Evolutionary conservation across 2,329 filamentous ascomycete genomes (phyloP), one percentile per base, ranked within the genome.

Genomic region (Emydomyces testavorans): DNA sequence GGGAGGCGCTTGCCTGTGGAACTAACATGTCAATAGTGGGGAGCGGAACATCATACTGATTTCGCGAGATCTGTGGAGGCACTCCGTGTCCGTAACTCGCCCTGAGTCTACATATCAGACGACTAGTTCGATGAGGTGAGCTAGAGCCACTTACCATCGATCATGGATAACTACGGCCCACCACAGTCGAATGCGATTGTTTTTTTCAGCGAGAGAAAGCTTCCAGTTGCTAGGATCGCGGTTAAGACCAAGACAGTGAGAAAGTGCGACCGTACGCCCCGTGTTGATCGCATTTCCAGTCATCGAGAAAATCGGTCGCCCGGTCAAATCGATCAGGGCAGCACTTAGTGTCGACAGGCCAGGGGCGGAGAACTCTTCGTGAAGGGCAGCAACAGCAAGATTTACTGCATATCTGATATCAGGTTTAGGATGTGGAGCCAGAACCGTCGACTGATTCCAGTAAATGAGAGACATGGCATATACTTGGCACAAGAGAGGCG

Each of bases 331-430:
- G 7, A 82, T 66, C 6, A 80, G 59, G 4, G 76, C 71, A 1
- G 77, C 73, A 18, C 73, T 69, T 20, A 82, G 70, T 0, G 76
- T 77, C 1, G 77, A 76, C 36, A 80, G 64, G 1, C 77, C 75
- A 0, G 77, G 78, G 0, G 74, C 74, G 1, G 76, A 69, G 42
- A 77, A 72, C 5, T 80, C 71, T 50, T 81, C 77, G 52, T 79
- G 77, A 2, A 79, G 65, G 1, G 77, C 76, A 45, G 76, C 75
- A 16, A 73, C 76, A 5, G 77, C 77, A 50, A 79, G 69, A 50
- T 81, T 81, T 70, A 79, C 79, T 6, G 77, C 72, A 57, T 78
- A 81, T 37, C 76, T 71, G 34, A 70, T 67, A 55, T 82, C 77
- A 0, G 78, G 77, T 40, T 72, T 68, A 3, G 71, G 69, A 49